Evolutionary conservation across 208 protist species (phyloP), one percentile per base, ranked within the genome.

Genomic region (Blastocrithidia nonstop): DNA sequence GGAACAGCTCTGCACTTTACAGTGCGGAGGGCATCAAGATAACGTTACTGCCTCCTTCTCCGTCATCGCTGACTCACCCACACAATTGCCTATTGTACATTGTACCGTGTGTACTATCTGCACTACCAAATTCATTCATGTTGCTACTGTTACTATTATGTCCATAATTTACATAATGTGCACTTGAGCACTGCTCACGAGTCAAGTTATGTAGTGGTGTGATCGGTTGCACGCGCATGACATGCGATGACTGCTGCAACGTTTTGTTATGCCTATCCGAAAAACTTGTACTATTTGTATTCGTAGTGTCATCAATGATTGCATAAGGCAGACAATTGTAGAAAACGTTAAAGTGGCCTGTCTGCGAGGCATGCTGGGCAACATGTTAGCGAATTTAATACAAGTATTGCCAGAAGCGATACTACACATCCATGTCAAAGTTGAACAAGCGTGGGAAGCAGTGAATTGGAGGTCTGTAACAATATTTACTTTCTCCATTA

Each of bases 391-490:
- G 71, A 45, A 79, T 41, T 6, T 42, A 35, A 52, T 77, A 45
- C 6, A 86, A 33, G 13, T 51, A 51, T 43, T 71, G 46, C 80
- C 80, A 90, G 15, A 78, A 70, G 15, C 54, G 17, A 46, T 62
- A 39, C 57, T 90, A 75, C 13, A 54, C 41, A 26, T 40, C 17
- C 4, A 67, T 68, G 41, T 57, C 50, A 61, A 86, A 79, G 57
- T 83, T 80, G 55, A 68, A 76, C 37, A 90, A 35, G 26, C 81
- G 71, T 17, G 75, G 62, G 40, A 86, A 79, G 46, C 58, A 77
- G 33, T 52, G 61, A 36, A 84, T 78, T 13, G 80, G 60, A 5
- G 67, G 73, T 13, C 81, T 68, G 56, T 86, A 82, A 43, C 66
- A 64, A 45, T 68, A 82, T 45, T 54, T 37, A 25, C 43, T 57